A percentile compares a stretch with the other conserved stretches of the same genome.
Conservation (phyloP, 1,139 yeast species). For the Casaregolazyma lundiana region DNA sequence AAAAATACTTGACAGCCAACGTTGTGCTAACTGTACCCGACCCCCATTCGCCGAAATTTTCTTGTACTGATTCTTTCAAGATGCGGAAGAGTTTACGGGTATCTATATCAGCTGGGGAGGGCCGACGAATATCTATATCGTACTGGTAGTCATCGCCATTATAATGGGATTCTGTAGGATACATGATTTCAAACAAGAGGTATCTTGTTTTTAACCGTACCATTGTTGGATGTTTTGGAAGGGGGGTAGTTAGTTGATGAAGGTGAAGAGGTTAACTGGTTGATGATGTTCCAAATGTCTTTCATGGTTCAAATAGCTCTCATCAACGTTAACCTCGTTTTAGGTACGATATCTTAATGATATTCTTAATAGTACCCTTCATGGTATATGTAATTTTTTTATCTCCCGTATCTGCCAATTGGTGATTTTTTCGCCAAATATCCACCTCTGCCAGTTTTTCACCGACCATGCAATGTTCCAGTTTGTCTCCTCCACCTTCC, state of each 20-base stretch:
- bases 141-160: background rate
- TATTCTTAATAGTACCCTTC: background rate
- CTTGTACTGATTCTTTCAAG: slow-evolving; percentile 51
- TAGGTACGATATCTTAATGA: too few species aligned
- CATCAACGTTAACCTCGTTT: too few species aligned
- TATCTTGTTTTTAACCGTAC: slow-evolving; percentile 85
- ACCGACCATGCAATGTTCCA: background rate
- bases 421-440: too few species aligned
- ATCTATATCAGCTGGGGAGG: slow-evolving; percentile 17
- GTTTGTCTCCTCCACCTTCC: background rate
- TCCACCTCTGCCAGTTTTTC: background rate
- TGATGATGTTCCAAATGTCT: background rate
- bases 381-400: too few species aligned
- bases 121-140: background rate
- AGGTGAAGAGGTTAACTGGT: background rate
- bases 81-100: slow-evolving; percentile 33
- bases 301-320: too few species aligned
- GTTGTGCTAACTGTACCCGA: slow-evolving; percentile 60
- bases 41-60: slow-evolving; percentile 75
- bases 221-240: slow-evolving; percentile 41
- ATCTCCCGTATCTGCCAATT: background rate
- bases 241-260: background rate
- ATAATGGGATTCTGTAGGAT: slow-evolving; percentile 39
- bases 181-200: slow-evolving; percentile 69
- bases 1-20: slow-evolving; percentile 67